Conservation (phyloP, 768 basidiomycete species). For the Amanita inopinata region DNA sequence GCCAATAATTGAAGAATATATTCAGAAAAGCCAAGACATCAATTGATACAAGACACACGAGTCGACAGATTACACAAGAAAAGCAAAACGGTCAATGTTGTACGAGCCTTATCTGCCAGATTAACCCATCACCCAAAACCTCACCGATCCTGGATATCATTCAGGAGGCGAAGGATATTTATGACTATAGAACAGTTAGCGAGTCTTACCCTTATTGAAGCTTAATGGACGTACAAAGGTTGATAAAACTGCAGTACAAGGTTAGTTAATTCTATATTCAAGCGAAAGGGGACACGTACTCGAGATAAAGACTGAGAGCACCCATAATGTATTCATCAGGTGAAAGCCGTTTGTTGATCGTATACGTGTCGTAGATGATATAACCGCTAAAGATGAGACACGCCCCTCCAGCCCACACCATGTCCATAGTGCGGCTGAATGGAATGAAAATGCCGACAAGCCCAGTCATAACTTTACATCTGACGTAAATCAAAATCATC, state of each 20-base stretch:
- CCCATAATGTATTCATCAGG: constrained; percentile 94
- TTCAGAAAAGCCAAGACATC: too few relatives aligned
- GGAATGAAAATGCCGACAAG: constrained; percentile 82
- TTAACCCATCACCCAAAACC: not conserved
- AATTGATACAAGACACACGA: not conserved
- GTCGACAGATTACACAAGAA: too few relatives aligned
- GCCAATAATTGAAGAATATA: too few relatives aligned
- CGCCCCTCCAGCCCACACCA: constrained; percentile 70
- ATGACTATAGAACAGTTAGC: constrained; percentile 41
- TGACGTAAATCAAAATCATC: not conserved
- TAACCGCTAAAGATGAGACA: constrained; percentile 85
- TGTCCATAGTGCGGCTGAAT: constrained; percentile 72
- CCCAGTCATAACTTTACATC: constrained; percentile 60
- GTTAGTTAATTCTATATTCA: constrained; percentile 12
- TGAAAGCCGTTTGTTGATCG: constrained; percentile 79
- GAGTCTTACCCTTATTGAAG: constrained; percentile 4
- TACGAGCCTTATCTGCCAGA: not conserved
- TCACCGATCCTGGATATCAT: constrained; percentile 43
- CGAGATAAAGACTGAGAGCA: constrained; percentile 88
- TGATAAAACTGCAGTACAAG: constrained; percentile 53
- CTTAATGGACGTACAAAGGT: constrained; percentile 57
- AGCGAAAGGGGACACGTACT: constrained; percentile 40
- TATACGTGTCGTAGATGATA: constrained; percentile 83
- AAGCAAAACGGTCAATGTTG: too few relatives aligned
- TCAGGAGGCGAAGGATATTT: constrained; percentile 77